Evolutionary conservation across 352 stramenopile genomes (phyloP).

Genomic region (Phytophthora pluvialis): DNA sequence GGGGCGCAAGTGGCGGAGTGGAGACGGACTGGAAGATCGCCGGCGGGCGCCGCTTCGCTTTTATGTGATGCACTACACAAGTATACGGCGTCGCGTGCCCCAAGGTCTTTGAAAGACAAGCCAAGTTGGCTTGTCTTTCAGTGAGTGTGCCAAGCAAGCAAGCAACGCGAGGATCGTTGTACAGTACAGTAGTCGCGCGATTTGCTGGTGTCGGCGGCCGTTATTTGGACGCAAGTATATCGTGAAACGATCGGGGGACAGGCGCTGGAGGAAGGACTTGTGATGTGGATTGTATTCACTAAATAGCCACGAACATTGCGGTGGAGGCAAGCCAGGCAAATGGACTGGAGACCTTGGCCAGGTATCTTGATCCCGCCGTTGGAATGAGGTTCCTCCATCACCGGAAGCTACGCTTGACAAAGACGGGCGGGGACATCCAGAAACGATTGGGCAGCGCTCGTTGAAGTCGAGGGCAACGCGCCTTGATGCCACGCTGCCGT

Average conservation of each 20-base stretch:
- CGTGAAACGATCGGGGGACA: background rate
- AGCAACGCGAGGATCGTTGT: too few relatives aligned
- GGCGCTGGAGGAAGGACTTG: too few relatives aligned
- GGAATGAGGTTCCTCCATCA: slow-evolving; percentile 4
- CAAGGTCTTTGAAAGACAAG: too few relatives aligned
- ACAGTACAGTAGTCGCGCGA: too few relatives aligned
- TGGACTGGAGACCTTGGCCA: too few relatives aligned
- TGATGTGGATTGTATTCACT: too few relatives aligned
- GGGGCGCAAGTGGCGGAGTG: slow-evolving; percentile 23
- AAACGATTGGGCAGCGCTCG: slow-evolving; percentile 12
- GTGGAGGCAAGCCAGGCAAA: too few relatives aligned
- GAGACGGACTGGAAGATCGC: slow-evolving; percentile 8
- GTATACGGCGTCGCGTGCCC: too few relatives aligned
- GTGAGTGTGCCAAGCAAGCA: too few relatives aligned
- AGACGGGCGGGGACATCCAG: slow-evolving; percentile 2
- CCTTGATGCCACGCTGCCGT: background rate
- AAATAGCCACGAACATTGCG: background rate
- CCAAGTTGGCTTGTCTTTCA: too few relatives aligned
- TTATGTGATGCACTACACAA: slow-evolving; percentile 2
- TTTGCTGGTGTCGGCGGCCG: too few relatives aligned
- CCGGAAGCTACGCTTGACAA: slow-evolving; percentile 6
- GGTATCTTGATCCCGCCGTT: slow-evolving; percentile 18
- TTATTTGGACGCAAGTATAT: background rate
- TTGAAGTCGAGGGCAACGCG: slow-evolving; percentile 11
- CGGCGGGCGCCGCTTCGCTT: slow-evolving; percentile 15